A percentile compares a stretch with the other conserved stretches of the same genome.
Conservation (phyloP, 306 rosid genomes). For the Cotoneaster glaucophyllus region DNA sequence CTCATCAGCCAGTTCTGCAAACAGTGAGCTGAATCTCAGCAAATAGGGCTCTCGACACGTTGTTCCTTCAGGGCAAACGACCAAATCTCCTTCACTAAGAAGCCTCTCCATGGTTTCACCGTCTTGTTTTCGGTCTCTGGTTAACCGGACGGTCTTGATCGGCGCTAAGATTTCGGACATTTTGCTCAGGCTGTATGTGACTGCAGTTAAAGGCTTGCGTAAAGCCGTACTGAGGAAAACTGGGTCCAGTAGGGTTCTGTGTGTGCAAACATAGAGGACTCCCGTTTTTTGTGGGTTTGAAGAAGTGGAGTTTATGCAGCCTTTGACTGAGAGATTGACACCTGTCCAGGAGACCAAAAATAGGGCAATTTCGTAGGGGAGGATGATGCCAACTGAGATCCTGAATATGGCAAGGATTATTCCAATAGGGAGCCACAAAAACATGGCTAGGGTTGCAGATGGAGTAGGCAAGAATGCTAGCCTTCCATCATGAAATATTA, state of each 20-base stretch:
- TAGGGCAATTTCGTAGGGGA: conserved; percentile 46
- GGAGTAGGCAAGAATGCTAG: conserved; percentile 88
- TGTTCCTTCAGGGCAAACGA: conserved; percentile 97
- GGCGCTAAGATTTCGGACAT: conserved; percentile 59
- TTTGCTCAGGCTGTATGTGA: conserved; percentile 69
- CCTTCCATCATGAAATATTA: conserved; percentile 90
- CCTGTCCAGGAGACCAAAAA: conserved; percentile 43
- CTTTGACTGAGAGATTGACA: conserved; percentile 26
- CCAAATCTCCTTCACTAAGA: conserved; percentile 65
- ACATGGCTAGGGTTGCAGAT: conserved; percentile 54
- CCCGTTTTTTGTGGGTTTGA: conserved; percentile 29
- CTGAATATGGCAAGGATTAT: conserved; percentile 53
- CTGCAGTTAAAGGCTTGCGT: conserved; percentile 55
- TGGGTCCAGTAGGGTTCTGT: conserved; percentile 74
- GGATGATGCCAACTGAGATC: conserved; percentile 47
- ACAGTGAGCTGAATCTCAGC: conserved; percentile 76
- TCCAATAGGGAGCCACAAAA: conserved; percentile 79
- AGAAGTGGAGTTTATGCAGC: neutral
- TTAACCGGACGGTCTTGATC: conserved; percentile 51
- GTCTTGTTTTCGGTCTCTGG: conserved; percentile 64
- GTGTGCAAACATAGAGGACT: conserved; percentile 67
- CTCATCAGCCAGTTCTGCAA: conserved; percentile 81
- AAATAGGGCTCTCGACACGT: conserved; percentile 92
- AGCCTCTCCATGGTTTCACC: conserved; percentile 58
- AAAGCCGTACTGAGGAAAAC: conserved; percentile 49